Evolutionary conservation across 192 early-diverging fungal species (phyloP).

Genomic region (Mycoemilia scoparia): DNA sequence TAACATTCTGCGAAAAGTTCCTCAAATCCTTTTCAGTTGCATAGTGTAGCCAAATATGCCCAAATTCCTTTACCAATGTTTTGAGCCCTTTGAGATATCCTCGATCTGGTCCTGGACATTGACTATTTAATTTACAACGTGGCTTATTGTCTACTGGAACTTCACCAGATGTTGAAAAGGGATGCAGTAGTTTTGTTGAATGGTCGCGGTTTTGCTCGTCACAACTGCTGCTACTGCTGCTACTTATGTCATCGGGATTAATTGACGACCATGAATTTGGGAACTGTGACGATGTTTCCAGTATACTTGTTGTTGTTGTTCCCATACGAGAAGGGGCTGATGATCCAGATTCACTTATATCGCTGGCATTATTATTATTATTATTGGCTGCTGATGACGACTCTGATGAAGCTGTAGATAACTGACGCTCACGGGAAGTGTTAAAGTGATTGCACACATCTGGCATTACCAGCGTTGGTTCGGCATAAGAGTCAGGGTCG

Average conservation of each 20-base stretch:
- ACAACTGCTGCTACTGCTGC: constrained; percentile 1
- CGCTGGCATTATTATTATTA: constrained; percentile 5
- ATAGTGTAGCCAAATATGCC: constrained; percentile 30
- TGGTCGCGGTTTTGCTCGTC: not conserved
- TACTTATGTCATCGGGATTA: too few relatives aligned
- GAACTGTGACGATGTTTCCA: not conserved
- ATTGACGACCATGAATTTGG: too few relatives aligned
- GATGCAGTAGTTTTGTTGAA: not conserved
- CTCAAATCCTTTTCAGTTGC: constrained; percentile 23
- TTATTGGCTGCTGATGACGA: not conserved
- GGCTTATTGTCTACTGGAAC: constrained; percentile 7
- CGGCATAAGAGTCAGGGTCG: constrained; percentile 28
- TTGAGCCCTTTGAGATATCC: constrained; percentile 33
- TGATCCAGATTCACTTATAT: not conserved
- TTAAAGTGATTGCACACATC: constrained; percentile 22
- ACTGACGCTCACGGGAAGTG: constrained; percentile 7
- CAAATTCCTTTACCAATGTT: constrained; percentile 30
- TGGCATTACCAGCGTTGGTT: constrained; percentile 19
- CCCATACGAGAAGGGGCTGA: not conserved
- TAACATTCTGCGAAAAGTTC: too few relatives aligned
- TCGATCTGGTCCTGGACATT: constrained; percentile 28
- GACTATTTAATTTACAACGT: constrained; percentile 11
- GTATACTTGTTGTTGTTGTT: not conserved
- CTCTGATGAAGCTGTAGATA: not conserved
- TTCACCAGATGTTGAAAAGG: not conserved